Evolutionary conservation across 345 rosid genomes (phyloP), one percentile per base, ranked within the genome.

Genomic region (Toxicodendron radicans): DNA sequence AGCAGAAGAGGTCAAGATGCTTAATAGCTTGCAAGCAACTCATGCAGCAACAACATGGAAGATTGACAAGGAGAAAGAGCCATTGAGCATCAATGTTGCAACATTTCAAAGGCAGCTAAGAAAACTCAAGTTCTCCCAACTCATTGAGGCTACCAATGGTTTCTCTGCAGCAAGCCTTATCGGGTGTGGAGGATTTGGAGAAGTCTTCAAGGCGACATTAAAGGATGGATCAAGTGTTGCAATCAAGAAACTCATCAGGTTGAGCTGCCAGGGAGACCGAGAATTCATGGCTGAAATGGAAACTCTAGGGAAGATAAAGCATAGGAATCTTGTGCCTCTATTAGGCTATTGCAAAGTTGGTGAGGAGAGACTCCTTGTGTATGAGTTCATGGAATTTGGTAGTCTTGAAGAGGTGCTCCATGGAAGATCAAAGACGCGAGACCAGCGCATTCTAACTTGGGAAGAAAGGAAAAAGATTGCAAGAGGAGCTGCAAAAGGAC

Each of bases 251-350:
- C 95, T 95, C 17, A 87, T 95, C 27, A 69, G 97, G 33, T 71
- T 95, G 66, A 95, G 97, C 71, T 92, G 94, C 83, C 99, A 95
- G 71, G 99, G 99, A 7, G 99, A 95, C 48, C 74, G 99, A 20
- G 99, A 95, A 82, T 95, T 95, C 85, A 95, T 91, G 97, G 97
- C 99, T 0, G 99, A 95, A 49, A 95, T 95, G 99, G 99, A 95
- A 80, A 95, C 99, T 17, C 73, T 95, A 3, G 97, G 97, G 43
- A 95, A 95, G 86, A 95, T 95, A 69, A 95, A 95, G 82, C 99
- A 95, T 52, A 85, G 83, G 73, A 95, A 95, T 79, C 97, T 95
- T 11, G 99, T 95, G 43, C 99, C 99, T 10, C 79, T 95, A 0
- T 78, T 92, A 10, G 99, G 99, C 7, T 95, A 95, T 51, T 95